Percentiles rank a stretch among this genome's conserved stretches.
Evolutionary conservation across 495 filamentous ascomycete genomes (phyloP).

Genomic region (Penicillium bialowiezense): DNA sequence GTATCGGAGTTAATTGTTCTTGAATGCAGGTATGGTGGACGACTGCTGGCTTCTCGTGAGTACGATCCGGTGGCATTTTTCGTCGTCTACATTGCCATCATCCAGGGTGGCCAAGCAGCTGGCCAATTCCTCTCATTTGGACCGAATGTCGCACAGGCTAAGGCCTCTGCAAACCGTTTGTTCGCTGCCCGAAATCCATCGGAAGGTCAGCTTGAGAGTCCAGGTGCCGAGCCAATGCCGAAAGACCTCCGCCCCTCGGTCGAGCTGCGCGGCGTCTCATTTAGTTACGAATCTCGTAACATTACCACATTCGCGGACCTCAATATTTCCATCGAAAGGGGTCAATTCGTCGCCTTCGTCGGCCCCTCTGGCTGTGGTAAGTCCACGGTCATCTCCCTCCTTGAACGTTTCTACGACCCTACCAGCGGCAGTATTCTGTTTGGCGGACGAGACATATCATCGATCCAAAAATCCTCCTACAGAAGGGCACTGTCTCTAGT

Average conservation of each 20-base stretch:
- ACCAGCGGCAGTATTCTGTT: constrained; percentile 33
- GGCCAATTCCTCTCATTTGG: constrained; percentile 52
- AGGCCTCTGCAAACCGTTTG: constrained; percentile 54
- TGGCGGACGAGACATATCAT: constrained; percentile 37
- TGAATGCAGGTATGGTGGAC: constrained; percentile 44
- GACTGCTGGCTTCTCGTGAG: constrained; percentile 49
- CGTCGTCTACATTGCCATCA: constrained; percentile 56
- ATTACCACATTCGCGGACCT: constrained; percentile 47
- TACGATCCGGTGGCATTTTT: constrained; percentile 54
- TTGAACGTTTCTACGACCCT: constrained; percentile 63
- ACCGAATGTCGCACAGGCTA: constrained; percentile 54
- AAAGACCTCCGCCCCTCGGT: background rate
- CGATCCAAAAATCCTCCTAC: constrained; percentile 30
- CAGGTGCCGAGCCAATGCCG: background rate
- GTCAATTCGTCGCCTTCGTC: constrained; percentile 67
- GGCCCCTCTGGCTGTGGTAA: constrained; percentile 74
- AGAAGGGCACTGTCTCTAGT: constrained; percentile 47
- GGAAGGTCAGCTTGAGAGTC: background rate
- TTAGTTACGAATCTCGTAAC: constrained; percentile 57
- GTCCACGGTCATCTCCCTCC: constrained; percentile 60
- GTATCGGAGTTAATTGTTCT: no score
- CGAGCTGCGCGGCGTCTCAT: constrained; percentile 51
- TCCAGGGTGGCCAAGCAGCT: constrained; percentile 54
- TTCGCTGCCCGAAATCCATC: constrained; percentile 22
- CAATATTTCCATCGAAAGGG: constrained; percentile 51